Base-by-base conservation (phyloP, 495 filamentous ascomycete species). In the Penicillium taxi region DNA sequence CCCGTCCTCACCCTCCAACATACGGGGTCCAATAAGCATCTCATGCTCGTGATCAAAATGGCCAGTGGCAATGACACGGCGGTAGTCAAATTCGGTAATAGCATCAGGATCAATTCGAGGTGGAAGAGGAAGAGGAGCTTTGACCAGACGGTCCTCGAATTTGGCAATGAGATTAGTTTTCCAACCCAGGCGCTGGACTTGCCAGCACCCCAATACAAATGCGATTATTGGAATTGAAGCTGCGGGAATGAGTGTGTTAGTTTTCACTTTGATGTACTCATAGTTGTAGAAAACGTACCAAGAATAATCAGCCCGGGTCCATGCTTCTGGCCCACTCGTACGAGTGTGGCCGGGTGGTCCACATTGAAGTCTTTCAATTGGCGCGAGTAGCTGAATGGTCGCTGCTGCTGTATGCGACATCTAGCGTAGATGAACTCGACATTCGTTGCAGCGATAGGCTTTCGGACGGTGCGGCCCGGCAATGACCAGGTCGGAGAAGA, bases 21-120 rank as follows among this genome's bases (percentile, higher is more conserved):
- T 78, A 13, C 91, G 80, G 27, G 91, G 91, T 9, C 91, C 91
- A 36, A 98, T 72, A 9, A 98, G 69, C 89, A 96, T 96, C 63
- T 98, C 91, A 56, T 82, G 77, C 52, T 94, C 88, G 63, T 98
- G 91, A 7, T 81, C 68, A 42, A 82, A 79, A 21, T 56, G 59
- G 11, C 91, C 91, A 1, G 72, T 77, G n/a, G 86, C 78, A 39
- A 72, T 70, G 26, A 98, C 82, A 26, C 86, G 76, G 17, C 91
- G 78, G 69, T 89, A 94, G 61, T 98, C 90, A 58, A 98, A 98
- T 26, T 94, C 86, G 41, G 72, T 56, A 52, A 96, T 77, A 2
- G 80, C 86, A 12, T 65, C 62, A 0, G 84, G 79, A 56, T 98
- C 87, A 45, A 98, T 67, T 42, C 73, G 71, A 0, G 84, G 80